Percentiles rank a stretch among this genome's conserved stretches.
Evolutionary conservation across 495 filamentous ascomycete species (phyloP).

Genomic region (Delitschia confertaspora): DNA sequence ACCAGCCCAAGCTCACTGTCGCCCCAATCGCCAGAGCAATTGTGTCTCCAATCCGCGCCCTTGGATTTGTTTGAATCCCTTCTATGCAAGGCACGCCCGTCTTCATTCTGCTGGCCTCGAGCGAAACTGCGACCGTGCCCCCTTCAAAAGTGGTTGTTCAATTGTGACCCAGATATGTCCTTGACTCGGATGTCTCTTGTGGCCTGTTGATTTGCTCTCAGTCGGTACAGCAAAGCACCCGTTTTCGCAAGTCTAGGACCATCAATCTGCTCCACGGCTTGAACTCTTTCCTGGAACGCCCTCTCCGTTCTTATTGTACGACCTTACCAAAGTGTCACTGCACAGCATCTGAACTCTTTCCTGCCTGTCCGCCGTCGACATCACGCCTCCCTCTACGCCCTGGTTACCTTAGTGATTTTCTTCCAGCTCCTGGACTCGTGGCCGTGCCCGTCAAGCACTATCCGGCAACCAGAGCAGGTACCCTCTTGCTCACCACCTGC

Average conservation of each 20-base stretch:
- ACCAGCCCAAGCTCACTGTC: constrained; percentile 2
- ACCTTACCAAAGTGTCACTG: constrained; percentile 7
- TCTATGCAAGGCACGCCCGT: constrained; percentile 30
- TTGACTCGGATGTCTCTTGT: constrained; percentile 10
- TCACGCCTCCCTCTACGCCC: not conserved
- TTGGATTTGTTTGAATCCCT: constrained; percentile 11
- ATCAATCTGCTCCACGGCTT: not conserved
- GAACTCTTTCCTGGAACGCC: too few relatives aligned
- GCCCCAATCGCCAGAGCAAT: constrained; percentile 7
- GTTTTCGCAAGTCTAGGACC: not conserved
- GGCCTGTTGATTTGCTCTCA: constrained; percentile 1
- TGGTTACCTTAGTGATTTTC: not conserved
- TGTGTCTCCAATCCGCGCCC: constrained; percentile 13
- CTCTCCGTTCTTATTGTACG: constrained; percentile 11
- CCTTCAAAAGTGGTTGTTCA: not conserved
- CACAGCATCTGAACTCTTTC: constrained; percentile 12
- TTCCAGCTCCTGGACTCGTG: not conserved
- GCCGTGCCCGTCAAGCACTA: not conserved
- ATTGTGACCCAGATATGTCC: constrained; percentile 8
- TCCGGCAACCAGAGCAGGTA: not conserved
- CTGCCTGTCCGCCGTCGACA: not conserved
- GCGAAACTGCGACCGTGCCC: constrained; percentile 13
- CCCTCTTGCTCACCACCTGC: not conserved
- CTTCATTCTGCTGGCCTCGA: constrained; percentile 20
- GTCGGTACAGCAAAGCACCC: not conserved